Base-by-base conservation (phyloP, 2,329 filamentous ascomycete genomes). In the Beauveria brongniartii region DNA sequence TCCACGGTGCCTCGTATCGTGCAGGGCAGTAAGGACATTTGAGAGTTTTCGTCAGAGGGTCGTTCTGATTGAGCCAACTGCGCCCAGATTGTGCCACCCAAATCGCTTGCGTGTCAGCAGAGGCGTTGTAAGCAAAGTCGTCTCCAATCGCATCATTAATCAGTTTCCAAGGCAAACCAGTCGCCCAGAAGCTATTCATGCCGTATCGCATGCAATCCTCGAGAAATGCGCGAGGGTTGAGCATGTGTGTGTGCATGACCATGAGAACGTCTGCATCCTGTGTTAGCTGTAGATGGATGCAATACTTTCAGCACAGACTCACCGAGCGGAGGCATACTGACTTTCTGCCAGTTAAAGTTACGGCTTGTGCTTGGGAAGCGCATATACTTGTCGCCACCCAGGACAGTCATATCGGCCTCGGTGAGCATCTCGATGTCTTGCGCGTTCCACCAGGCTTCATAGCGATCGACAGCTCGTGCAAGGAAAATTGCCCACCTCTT, bases 181-280 rank as follows among this genome's bases (percentile, higher is more conserved):
- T 77, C 1, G 76, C 74, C 86, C 88, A 92, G 2, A 82, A 70
- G 30, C 81, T 75, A 61, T 78, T 76, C 2, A 78, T 65, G 0
- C 82, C 83, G 30, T 77, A 73, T 8, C 88, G 80, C 60, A 91
- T 75, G 67, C 85, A 86, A 69, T 93, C 90, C 67, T 92, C 88
- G 4, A 91, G 80, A 68, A 86, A 92, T n/a, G 76, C 77, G 46
- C 87, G 78, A 0, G 90, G 90, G 66, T 92, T 92, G 3, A 93
- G 81, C 83, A 90, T 87, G 68, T 90, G 89, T 0, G 88, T 77
- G 71, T 93, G 90, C 86, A 87, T 90, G 0, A 92, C 85, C 87
- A 92, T 89, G 22, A 92, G 72, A 0, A 92, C 83, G 72, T 92
- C 89, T 79, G 53, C 41, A 28, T 66, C 40, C 46, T 63, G 34